Base-by-base conservation (phyloP, 1,139 yeast genomes). In the Pneumocystis murina region DNA sequence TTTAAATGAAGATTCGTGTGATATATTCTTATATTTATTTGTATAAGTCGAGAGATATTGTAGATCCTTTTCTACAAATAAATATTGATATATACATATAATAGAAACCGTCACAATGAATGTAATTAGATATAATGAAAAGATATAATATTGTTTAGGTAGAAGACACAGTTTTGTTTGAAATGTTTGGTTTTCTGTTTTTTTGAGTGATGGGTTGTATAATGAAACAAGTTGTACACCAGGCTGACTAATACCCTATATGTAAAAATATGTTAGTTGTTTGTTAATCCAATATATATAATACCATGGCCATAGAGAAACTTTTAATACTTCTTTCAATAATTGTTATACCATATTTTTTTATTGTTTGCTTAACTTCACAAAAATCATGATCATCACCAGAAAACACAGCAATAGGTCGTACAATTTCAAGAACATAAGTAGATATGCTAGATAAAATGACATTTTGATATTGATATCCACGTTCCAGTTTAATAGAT, bases 301-400 rank as follows among this genome's bases (percentile, higher is more conserved):
- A 24, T 48, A 48, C 55, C 55, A 89, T 87, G 28, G 96, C 90
- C 96, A 92, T 88, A 1, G 96, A 87, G 64, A 87, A 84, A 0
- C 95, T 82, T 72, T 92, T 92, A 20, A 90, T 90, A 0, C 97
- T 87, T 67, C 86, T 83, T 73, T 92, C 98, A 62, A 85, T 83
- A 0, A 87, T 81, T 6, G 70, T 70, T n/a, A 65, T 58, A 16
- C 58, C 30, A 12, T 62, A 63, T 16, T 63, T 64, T 24, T 55
- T 59, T 43, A 43, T 35, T 1, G 79, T 74, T 70, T 90, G 96
- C 14, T 76, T 74, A 16, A 87, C 81, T 68, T 86, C 90, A 74
- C 98, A 92, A 68, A 89, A 91, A 73, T 92, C 98, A 75, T 92
- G 98, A 72, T 92, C 98, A 72, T 92, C 98, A 0, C 98, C 98